These are phyloP conservation scores for Adansonia grandidieri DNA, from an alignment of 441 rosid genomes.

Conservation along the genomic window DNA sequence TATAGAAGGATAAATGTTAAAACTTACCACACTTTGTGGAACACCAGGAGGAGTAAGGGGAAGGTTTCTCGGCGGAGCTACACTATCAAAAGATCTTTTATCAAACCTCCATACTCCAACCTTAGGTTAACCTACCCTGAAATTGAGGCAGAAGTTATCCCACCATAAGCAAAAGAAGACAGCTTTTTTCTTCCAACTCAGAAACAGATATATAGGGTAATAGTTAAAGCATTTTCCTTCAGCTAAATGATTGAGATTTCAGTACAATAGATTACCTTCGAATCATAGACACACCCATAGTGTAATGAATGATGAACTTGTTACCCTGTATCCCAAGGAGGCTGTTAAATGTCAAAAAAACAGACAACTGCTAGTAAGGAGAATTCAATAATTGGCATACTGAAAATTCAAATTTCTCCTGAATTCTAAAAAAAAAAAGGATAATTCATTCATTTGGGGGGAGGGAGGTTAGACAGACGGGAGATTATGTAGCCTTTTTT, in stretches of 20 bases:
- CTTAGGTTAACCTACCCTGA: conserved; percentile 74
- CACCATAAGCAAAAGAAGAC: not conserved
- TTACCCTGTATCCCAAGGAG: conserved; percentile 93
- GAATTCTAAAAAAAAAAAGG: not conserved
- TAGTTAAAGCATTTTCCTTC: not conserved
- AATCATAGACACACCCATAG: conserved; percentile 69
- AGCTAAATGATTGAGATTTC: not conserved
- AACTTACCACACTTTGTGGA: conserved; percentile 92
- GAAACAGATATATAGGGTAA: not conserved
- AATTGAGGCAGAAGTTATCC: conserved; percentile 15
- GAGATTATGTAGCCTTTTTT: not conserved
- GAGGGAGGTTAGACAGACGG: not conserved
- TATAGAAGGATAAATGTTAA: not conserved
- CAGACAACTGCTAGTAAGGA: conserved; percentile 21
- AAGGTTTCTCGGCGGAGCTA: conserved; percentile 78
- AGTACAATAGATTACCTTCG: no score
- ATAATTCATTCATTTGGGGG: not conserved
- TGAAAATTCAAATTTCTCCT: not conserved
- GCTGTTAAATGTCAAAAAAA: conserved; percentile 58
- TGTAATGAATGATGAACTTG: conserved; percentile 87
- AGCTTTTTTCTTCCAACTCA: not conserved
- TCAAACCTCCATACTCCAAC: conserved; percentile 71
- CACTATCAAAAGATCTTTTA: conserved; percentile 71
- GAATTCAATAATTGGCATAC: conserved; percentile 11
- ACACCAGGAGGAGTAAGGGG: conserved; percentile 91